Percentiles rank a stretch among this genome's conserved stretches.
phyloP scores from a whole-genome alignment of 2,329 filamentous ascomycete species.

The Trichoderma guizhouense region DNA sequence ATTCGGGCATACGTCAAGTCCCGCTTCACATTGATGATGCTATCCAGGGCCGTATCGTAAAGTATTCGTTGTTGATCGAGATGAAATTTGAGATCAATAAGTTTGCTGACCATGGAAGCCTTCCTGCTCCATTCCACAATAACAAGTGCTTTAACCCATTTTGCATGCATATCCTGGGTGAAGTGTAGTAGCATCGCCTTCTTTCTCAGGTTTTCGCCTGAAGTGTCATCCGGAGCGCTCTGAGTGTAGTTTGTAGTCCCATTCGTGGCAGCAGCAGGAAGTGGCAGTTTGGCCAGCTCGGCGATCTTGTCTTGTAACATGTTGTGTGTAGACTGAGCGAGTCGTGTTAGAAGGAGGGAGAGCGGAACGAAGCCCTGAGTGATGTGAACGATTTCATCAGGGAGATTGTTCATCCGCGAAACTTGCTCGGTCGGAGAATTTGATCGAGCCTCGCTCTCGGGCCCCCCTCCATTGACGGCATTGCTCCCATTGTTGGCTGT shows the following conservation, averaged over 20 bases:
- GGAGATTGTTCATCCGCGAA: slow-evolving; percentile 54
- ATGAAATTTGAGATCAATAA: slow-evolving; percentile 83
- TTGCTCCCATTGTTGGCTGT: slow-evolving; percentile 18
- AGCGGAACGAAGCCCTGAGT: slow-evolving; percentile 74
- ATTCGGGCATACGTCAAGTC: slow-evolving; percentile 70
- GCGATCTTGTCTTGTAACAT: slow-evolving; percentile 67
- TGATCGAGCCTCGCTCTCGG: slow-evolving; percentile 22
- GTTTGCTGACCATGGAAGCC: slow-evolving; percentile 72
- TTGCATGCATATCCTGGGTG: slow-evolving; percentile 73
- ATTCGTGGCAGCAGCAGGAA: slow-evolving; percentile 50
- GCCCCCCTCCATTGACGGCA: slow-evolving; percentile 32
- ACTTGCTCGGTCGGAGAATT: slow-evolving; percentile 22
- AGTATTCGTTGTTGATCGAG: slow-evolving; percentile 60
- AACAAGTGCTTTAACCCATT: slow-evolving; percentile 90
- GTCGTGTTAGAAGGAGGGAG: slow-evolving; percentile 68
- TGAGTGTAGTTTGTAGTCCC: slow-evolving; percentile 40
- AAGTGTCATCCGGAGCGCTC: slow-evolving; percentile 51
- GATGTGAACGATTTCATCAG: slow-evolving; percentile 66
- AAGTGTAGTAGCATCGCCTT: slow-evolving; percentile 74
- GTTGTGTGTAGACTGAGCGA: slow-evolving; percentile 81
- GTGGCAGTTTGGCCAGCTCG: slow-evolving; percentile 65
- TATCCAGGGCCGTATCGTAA: slow-evolving; percentile 59
- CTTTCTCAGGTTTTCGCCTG: slow-evolving; percentile 67
- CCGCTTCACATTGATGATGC: slow-evolving; percentile 69
- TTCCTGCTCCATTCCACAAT: slow-evolving; percentile 87